Conservation (phyloP, 352 stramenopile genomes). For the Globisporangium barbulae region DNA sequence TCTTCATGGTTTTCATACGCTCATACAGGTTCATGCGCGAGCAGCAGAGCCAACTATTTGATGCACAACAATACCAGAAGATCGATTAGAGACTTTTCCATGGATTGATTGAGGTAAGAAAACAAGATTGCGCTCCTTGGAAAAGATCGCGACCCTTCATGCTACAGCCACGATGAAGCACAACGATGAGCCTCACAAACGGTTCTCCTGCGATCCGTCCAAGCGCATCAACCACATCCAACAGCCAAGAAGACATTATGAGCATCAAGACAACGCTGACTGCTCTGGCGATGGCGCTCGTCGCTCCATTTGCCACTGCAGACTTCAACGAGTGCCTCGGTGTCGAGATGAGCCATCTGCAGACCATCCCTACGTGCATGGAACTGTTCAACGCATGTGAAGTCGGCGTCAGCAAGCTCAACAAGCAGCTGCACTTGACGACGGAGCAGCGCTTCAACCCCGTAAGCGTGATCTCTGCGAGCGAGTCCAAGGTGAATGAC, state of each 20-base stretch:
- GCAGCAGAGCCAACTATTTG: conserved; percentile 18
- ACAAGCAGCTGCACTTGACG: conserved; percentile 35
- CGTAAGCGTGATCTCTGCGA: conserved; percentile 67
- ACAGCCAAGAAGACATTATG: neutral
- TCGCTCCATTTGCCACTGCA: conserved; percentile 5
- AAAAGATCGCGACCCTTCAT: conserved; percentile 27
- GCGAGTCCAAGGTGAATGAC: conserved; percentile 34
- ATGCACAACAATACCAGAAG: conserved; percentile 12
- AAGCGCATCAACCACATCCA: conserved; percentile 7
- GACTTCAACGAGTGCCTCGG: conserved; percentile 60
- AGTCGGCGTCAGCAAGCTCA: conserved; percentile 45
- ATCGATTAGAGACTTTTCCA: conserved; percentile 14
- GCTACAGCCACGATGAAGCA: neutral
- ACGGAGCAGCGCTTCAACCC: conserved; percentile 28
- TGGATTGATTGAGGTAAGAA: neutral
- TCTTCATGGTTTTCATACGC: conserved; percentile 10
- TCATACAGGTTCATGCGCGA: conserved; percentile 21
- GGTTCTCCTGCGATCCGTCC: neutral
- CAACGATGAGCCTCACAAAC: neutral
- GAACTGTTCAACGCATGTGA: conserved; percentile 47
- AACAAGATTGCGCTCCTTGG: neutral
- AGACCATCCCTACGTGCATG: conserved; percentile 27
- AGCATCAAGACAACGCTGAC: neutral
- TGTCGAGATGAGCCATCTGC: conserved; percentile 39
- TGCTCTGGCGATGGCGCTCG: neutral